Base-by-base conservation (phyloP, 2,329 filamentous ascomycete genomes). In the Furcasterigmium sp. region DNA sequence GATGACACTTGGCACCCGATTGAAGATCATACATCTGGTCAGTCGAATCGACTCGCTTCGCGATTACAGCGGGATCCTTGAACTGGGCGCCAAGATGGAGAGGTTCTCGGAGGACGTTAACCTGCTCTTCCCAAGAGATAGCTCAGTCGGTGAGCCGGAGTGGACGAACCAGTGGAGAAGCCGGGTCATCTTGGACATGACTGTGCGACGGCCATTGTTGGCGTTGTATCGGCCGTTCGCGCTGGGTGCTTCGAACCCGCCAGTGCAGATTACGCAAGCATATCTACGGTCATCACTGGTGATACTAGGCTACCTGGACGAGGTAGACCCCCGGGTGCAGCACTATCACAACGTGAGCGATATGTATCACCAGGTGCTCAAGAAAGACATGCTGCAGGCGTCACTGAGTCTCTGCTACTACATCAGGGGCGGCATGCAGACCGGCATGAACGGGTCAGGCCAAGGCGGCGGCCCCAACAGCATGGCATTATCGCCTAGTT, bases 401-500 rank as follows among this genome's bases (percentile, higher is more conserved):
- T 72, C 73, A 3, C 66, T 79, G 36, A 75, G 74, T 45, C 61
- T 79, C 11, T 79, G 76, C 52, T 77, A 72, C 49, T 79, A 75
- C 44, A 75, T 79, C 53, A 65, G 63, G 43, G 59, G 60, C 21
- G 56, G 59, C 34, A 47, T 37, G 39, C 47, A 44, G 15, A 5
- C 19, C 14, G 15, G 29, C 3, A 5, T 20, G 13, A 37, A 37
- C 13, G 18, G 19, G 23, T 15, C 19, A 23, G 35, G 35, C 3
- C n/a, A 18, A 3, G 39, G 28, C 6, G 39, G 30, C 20, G 29
- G 44, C 13, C 43, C 39, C 13, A 45, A 44, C 23, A 45, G 56
- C 5, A 50, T 61, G 29, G 56, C 60, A 18, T 54, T 63, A 53
- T 62, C 64, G 14, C 60, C 64, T 5, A 58, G 61, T 35, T 55